These are phyloP conservation scores for Penicillium ucsense DNA, from an alignment of 495 filamentous ascomycete species.

Conservation along the genomic window DNA sequence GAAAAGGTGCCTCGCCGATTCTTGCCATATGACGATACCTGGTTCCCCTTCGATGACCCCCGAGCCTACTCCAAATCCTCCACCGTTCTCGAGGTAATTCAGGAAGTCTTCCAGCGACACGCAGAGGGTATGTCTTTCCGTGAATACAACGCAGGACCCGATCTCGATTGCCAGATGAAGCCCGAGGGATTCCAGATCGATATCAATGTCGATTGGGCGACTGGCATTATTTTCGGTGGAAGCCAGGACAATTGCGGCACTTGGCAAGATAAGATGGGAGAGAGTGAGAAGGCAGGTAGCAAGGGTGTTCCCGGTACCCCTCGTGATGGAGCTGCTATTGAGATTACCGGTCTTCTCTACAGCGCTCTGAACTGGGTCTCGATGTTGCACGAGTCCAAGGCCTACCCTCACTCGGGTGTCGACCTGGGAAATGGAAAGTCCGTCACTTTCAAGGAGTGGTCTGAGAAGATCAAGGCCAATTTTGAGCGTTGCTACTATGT, in stretches of 20 bases:
- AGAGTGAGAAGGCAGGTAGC: slow-evolving; percentile 78
- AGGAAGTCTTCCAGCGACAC: slow-evolving; percentile 87
- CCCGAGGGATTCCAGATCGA: slow-evolving; percentile 84
- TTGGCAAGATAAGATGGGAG: slow-evolving; percentile 99
- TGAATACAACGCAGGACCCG: slow-evolving; percentile 86
- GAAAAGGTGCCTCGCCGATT: slow-evolving; percentile 79
- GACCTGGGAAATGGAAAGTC: slow-evolving; percentile 42
- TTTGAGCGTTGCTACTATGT: slow-evolving; percentile 91
- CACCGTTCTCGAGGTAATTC: slow-evolving; percentile 77
- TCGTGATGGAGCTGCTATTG: slow-evolving; percentile 87
- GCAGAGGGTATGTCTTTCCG: slow-evolving; percentile 80
- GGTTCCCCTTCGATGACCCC: slow-evolving; percentile 70
- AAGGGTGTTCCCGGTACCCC: slow-evolving; percentile 96
- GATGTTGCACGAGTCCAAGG: slow-evolving; percentile 50
- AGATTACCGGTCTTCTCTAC: slow-evolving; percentile 88
- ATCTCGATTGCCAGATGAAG: slow-evolving; percentile 88
- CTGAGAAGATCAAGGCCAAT: slow-evolving; percentile 64
- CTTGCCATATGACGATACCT: slow-evolving; percentile 88
- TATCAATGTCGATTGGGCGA: slow-evolving; percentile 84
- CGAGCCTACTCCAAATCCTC: slow-evolving; percentile 78
- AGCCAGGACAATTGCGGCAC: slow-evolving; percentile 94
- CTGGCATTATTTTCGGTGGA: slow-evolving; percentile 87
- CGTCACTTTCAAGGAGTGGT: slow-evolving; percentile 75
- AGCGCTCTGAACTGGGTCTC: slow-evolving; percentile 77
- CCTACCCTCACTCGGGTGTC: slow-evolving; percentile 65